Percentiles rank a stretch among this genome's conserved stretches.
Conservation (phyloP, 2,329 filamentous ascomycete genomes). For the Pseudomassariella vexata region DNA sequence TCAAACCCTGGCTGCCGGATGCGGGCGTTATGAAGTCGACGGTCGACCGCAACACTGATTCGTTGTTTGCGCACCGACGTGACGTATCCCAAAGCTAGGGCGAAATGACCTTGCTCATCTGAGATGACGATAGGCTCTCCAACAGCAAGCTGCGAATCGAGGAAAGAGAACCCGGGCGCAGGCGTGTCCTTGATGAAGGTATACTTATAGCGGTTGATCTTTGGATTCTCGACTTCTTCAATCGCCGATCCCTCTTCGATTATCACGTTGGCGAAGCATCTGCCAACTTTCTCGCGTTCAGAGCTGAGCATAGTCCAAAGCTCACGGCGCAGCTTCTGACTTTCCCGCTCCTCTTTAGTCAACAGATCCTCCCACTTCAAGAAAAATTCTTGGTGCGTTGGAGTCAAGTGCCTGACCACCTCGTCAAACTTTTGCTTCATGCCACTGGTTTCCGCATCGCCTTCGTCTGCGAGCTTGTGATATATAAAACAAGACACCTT, state of each 20-base stretch:
- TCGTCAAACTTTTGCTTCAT: constrained; percentile 79
- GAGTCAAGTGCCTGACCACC: constrained; percentile 69
- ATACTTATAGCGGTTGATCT: constrained; percentile 90
- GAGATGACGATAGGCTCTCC: constrained; percentile 96
- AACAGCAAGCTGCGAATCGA: constrained; percentile 79
- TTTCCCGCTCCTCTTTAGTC: constrained; percentile 90
- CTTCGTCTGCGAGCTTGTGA: constrained; percentile 82
- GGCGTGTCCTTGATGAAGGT: constrained; percentile 68
- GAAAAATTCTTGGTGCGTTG: constrained; percentile 76
- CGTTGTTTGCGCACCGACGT: constrained; percentile 67
- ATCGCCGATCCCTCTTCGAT: constrained; percentile 71
- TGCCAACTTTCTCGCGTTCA: constrained; percentile 80
- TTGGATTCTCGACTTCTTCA: constrained; percentile 64
- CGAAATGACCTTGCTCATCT: constrained; percentile 91
- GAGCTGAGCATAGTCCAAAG: constrained; percentile 93
- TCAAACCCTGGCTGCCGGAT: constrained; percentile 73
- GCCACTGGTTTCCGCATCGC: constrained; percentile 73
- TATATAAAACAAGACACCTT: constrained; percentile 90
- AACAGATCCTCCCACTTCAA: constrained; percentile 89
- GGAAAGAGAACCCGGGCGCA: constrained; percentile 67
- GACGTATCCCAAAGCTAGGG: constrained; percentile 86
- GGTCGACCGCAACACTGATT: constrained; percentile 86
- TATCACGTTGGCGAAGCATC: constrained; percentile 84
- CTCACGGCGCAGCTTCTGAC: constrained; percentile 80
- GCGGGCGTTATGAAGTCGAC: constrained; percentile 80